Evolutionary conservation across 1,284 basidiomycete genomes (phyloP), one percentile per base, ranked within the genome.

Genomic region (Cryptococcus depauperatus): DNA sequence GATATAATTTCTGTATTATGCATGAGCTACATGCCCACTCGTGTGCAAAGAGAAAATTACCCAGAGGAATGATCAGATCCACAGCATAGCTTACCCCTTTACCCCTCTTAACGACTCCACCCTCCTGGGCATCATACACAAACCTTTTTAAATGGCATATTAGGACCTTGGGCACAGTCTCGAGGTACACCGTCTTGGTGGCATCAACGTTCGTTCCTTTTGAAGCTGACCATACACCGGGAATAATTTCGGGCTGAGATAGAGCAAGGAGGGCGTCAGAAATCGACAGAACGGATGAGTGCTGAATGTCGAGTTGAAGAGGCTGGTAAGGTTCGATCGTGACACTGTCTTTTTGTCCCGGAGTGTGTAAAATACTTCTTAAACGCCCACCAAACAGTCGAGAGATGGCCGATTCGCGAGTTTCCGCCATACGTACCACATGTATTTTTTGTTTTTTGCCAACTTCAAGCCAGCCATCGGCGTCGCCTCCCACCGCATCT

Each of bases 111-210:
- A 82, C 83, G 0, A 84, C 82, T 27, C 59, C 58, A 64, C 75
- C 57, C 51, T 66, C 41, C 29, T 55, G 52, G 18, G 80, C 79
- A 62, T 95, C 90, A 64, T 91, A 97, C 47, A 83, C 76, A 74
- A 97, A 98, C 21, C 92, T 76, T 72, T 97, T 97, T 61, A 97
- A 76, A 64, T 97, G 92, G 11, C 97, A 75, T 10, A 96, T 82
- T 41, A 97, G 75, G 9, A 96, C 80, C 0, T 82, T 81, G 0
- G 93, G 93, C 11, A 93, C 76, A 0, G 79, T 75, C 35, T 97
- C 92, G 52, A 98, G 80, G 47, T 84, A 81, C 16, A 91, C 80
- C 52, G 87, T 85, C 68, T 95, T 93, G 3, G 78, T 86, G 5
- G 87, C 92, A 40, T 93, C 86, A 18, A 86, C 76, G 29, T 77